Evolutionary conservation across 148 eudicot species (phyloP).

Genomic region (Cornus kousa): DNA sequence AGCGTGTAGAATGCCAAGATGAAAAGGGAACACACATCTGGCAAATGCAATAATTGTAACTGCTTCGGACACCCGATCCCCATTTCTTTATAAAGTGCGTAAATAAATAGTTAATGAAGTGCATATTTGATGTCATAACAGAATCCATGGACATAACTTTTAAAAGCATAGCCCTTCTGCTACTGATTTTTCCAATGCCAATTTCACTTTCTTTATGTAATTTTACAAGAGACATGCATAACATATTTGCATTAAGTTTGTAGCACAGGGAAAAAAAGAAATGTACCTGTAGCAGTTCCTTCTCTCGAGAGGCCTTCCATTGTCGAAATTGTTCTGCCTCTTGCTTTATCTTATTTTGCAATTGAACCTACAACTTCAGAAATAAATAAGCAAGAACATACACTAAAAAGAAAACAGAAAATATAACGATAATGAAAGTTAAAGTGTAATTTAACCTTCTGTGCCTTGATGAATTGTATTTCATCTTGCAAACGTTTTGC

Average conservation of each 20-base stretch:
- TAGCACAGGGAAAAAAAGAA: neutral
- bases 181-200: neutral
- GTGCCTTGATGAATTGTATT: constrained; percentile 91
- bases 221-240: neutral
- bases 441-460: constrained; percentile 57
- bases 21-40: neutral
- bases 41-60: neutral
- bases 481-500: constrained; percentile 93
- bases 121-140: neutral
- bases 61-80: neutral
- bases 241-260: constrained; percentile 1
- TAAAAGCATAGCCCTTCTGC: neutral
- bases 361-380: constrained; percentile 66
- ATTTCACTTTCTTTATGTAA: neutral
- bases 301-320: constrained; percentile 98
- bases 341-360: constrained; percentile 97
- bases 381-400: constrained; percentile 11
- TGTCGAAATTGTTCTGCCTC: constrained; percentile 97
- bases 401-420: neutral
- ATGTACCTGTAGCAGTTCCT: constrained; percentile 89
- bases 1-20: no score
- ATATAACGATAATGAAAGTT: constrained; percentile 10
- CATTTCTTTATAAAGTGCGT: neutral
- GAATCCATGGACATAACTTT: neutral
- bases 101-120: neutral